Conservation (phyloP, 1,139 yeast species). For the Nadsonia commutata region DNA sequence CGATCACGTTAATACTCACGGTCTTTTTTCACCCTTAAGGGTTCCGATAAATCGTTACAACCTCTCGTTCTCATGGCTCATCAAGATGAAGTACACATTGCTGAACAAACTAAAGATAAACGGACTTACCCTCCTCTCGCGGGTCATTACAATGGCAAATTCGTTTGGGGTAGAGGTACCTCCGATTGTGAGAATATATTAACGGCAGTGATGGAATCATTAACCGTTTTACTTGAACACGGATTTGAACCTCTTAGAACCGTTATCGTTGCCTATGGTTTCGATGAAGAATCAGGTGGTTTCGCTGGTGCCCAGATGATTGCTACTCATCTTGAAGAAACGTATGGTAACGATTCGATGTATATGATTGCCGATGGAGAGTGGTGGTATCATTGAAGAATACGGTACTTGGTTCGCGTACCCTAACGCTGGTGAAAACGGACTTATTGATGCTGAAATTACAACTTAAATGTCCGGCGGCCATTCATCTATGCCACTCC, state of each 20-base stretch:
- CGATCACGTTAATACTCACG: constrained; percentile 50
- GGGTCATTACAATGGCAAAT: constrained; percentile 48
- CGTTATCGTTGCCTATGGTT: constrained; percentile 45
- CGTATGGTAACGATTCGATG: constrained; percentile 42
- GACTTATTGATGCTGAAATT: constrained; percentile 39
- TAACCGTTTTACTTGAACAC: constrained; percentile 35
- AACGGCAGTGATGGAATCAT: constrained; percentile 42
- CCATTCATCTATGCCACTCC: constrained; percentile 58
- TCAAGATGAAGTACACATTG: constrained; percentile 76
- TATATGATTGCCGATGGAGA: constrained; percentile 50
- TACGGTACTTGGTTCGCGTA: constrained; percentile 37
- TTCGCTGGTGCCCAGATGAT: constrained; percentile 38
- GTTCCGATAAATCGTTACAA: constrained; percentile 35
- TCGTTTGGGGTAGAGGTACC: constrained; percentile 50
- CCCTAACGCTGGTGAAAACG: constrained; percentile 49
- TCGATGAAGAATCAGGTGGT: constrained; percentile 60
- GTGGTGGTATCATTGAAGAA: constrained; percentile 26
- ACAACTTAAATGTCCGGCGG: constrained; percentile 52
- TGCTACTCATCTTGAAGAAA: constrained; percentile 30
- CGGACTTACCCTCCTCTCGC: constrained; percentile 64
- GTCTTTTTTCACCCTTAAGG: constrained; percentile 56
- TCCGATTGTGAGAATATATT: constrained; percentile 49
- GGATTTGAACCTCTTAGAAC: constrained; percentile 41
- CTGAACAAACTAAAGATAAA: constrained; percentile 34
- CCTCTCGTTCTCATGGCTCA: constrained; percentile 64